Evolutionary conservation across 2,329 filamentous ascomycete genomes (phyloP).

Genomic region (Metarhizium brunneum): DNA sequence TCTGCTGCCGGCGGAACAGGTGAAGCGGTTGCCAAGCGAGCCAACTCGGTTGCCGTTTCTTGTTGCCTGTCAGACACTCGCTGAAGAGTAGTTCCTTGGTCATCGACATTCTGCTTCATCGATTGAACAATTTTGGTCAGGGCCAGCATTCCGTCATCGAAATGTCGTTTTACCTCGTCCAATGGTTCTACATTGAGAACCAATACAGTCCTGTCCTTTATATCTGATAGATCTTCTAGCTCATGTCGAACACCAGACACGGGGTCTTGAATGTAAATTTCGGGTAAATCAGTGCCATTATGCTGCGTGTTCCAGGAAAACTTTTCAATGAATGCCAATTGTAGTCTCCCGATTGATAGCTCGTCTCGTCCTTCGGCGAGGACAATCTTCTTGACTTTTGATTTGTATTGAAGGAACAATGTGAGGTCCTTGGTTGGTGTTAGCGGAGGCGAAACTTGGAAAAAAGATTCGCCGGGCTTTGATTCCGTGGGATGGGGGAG

Average conservation of each 20-base stretch:
- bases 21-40: constrained; percentile 42
- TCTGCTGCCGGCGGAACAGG: constrained; percentile 29
- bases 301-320: constrained; percentile 98
- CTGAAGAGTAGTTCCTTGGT: constrained; percentile 74
- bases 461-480: constrained; percentile 38
- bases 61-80: constrained; percentile 85
- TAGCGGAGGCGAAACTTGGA: constrained; percentile 54
- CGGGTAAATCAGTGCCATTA: constrained; percentile 83
- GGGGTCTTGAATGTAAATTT: constrained; percentile 96
- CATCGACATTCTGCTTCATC: constrained; percentile 73
- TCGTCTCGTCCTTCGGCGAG: constrained; percentile 76
- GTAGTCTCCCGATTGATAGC: constrained; percentile 76
- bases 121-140: constrained; percentile 78
- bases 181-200: constrained; percentile 87
- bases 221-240: constrained; percentile 82
- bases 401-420: constrained; percentile 91
- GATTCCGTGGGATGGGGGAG: constrained; percentile 27
- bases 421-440: constrained; percentile 75
- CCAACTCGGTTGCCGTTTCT: constrained; percentile 81
- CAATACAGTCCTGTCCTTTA: constrained; percentile 92
- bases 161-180: constrained; percentile 92
- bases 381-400: constrained; percentile 92
- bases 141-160: constrained; percentile 81
- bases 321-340: constrained; percentile 96
- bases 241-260: constrained; percentile 95